Evolutionary conservation across 768 basidiomycete species (phyloP), one percentile per base, ranked within the genome.

Genomic region (Russula dissimulans): DNA sequence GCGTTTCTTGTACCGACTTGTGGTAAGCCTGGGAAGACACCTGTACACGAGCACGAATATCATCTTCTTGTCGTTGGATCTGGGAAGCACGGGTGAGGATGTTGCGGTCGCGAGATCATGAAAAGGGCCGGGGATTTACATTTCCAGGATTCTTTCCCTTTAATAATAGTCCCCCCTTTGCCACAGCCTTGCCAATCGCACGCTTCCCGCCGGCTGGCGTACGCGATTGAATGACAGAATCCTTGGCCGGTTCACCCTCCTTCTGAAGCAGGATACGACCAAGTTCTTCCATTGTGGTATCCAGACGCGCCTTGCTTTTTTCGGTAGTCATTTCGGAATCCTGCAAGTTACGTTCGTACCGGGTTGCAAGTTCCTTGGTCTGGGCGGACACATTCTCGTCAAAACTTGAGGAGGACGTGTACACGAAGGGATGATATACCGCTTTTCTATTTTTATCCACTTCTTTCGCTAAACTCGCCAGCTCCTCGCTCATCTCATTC

Each of bases 401-500:
- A 56, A 41, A 26, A 49, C 36, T 44, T n/a, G 29, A 41, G 14
- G 29, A 43, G 4, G 17, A 41, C n/a, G 14, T 34, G 46, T 32
- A 11, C n/a, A 41, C 9, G 22, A 31, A 42, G n/a, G 26, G n/a
- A 15, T 7, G 50, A 67, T 78, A 54, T 60, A 89, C 93, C 74
- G 86, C 79, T 74, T 98, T 98, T 55, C 95, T 78, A 70, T 89
- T 88, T 77, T 92, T 94, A 65, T 99, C 97, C 1, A 97, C 91
- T 71, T 98, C 95, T 67, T 91, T 91, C 0, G 85, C 82, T 5
- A 98, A 76, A 10, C 80, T 86, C 17, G 81, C 75, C 31, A 99
- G 78, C 69, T 99, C 97, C n/a, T 97, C 94, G 68, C 89, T 87
- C 92, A 97, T 98, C 73, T 99, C 97, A 69, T 87, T 89, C 45